Evolutionary conservation across 2,329 filamentous ascomycete species (phyloP), one percentile per base, ranked within the genome.

Genomic region (Cercospora zeae-maydis): DNA sequence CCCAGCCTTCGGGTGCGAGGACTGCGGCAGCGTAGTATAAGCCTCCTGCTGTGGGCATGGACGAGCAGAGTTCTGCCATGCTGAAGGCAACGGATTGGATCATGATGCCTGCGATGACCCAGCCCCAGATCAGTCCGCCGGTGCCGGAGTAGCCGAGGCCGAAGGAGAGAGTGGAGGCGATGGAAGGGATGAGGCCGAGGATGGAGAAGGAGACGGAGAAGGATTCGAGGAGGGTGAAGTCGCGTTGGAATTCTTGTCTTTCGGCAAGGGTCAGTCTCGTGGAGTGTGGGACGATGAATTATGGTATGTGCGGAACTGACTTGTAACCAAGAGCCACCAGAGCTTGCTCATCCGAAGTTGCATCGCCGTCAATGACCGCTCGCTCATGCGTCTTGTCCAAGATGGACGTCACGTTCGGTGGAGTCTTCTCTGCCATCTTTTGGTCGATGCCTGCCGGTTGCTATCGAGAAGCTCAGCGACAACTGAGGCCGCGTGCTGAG

Each of bases 1-100:
- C 69, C 66, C 68, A 72, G 9, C 72, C 75, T 27, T 73, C 69
- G 14, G 75, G 75, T 19, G 75, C 75, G 6, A 77, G 66, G 7
- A 76, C 74, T 10, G 73, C 74, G 24, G 63, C 53, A 3, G 69
- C 68, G 47, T 71, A 76, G 62, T 77, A 76, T 3, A 76, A 68
- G 9, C 74, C 75, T 11, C 65, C 65, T 1, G 85, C 86, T 2
- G 69, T 72, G 8, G 72, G 73, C 74, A 76, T 75, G 30, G 69
- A 67, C 27, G 71, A 73, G 49, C 74, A 75, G 13, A 77, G 65
- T 61, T 76, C 74, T 4, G 75, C 75, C 74, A 76, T 76, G 37
- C 70, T 72, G 56, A 75, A 69, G 13, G 72, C 75, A 13, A 72
- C 73, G 11, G 70, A 62, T 49, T 76, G 75, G 24, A 76, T 76